Evolutionary conservation across 805 yeast genomes (phyloP), one percentile per base, ranked within the genome.

Genomic region (Yarrowia sp.): DNA sequence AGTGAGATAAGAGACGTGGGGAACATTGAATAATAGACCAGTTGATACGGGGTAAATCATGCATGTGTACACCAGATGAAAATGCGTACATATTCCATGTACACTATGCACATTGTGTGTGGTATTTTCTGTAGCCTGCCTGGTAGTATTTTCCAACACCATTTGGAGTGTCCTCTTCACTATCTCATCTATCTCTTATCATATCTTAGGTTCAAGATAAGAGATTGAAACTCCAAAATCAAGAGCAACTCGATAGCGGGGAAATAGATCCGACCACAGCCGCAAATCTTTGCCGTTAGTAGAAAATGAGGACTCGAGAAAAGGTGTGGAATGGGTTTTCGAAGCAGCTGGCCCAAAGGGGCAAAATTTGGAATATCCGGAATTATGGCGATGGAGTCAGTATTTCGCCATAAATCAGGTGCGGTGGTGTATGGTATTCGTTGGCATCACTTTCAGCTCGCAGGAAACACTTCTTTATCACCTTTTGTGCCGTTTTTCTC

Each of bases 201-300:
- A 51, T 51, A 33, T 49, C 41, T 51, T 51, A 51, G 11, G 58
- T 51, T 51, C 10, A 9, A 51, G 58, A 51, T 51, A 51, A 51
- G 58, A 33, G 2, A 14, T 4, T 6, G 56, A 32, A 40, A 21
- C 36, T 9, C 8, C 36, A 38, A 51, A 51, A 51, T 51, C 36
- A 14, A 35, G 58, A 51, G 58, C 58, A 51, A 51, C 40, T 33
- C 54, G 54, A 48, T 48, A 48, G 58, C 41, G 58, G 41, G 58
- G 58, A 35, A 33, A 10, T 10, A 48, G 54, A 16, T 16, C 17
- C 26, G 38, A 30, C 54, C 26, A 8, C 38, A 19, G 8, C 6
- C 54, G 54, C 28, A 14, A 48, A 48, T 48, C 38, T 48, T 48
- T 48, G 54, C 54, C 54, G 14, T 48, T 48, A 11, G 11, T 22